A percentile compares a stretch with the other conserved stretches of the same genome.
These are phyloP conservation scores for Saccharum officinarum DNA, from an alignment of 176 grass and related monocot species.

Conservation along the genomic window DNA sequence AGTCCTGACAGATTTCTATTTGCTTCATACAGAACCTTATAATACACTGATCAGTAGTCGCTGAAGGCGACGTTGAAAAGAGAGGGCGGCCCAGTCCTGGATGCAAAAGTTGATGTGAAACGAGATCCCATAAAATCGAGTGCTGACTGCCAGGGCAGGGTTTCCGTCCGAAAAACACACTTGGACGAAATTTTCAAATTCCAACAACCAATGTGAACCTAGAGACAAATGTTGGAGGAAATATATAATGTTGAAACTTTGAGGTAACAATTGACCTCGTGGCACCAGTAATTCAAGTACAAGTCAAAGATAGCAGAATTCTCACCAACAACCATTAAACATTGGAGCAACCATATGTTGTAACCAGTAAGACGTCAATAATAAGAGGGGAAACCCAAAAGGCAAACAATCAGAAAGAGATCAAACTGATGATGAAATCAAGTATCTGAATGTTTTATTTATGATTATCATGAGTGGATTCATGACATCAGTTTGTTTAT, in stretches of 20 bases:
- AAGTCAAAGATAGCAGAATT: constrained; percentile 17
- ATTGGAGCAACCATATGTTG: not conserved
- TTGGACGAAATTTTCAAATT: not conserved
- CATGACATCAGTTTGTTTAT: not conserved
- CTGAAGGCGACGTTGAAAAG: not conserved
- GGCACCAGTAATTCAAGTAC: constrained; percentile 10
- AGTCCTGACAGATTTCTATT: not conserved
- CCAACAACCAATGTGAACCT: constrained; percentile 33
- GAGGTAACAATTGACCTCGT: not conserved
- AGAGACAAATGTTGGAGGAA: not conserved
- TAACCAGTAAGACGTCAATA: not conserved
- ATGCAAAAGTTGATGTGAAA: not conserved
- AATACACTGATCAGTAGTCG: not conserved
- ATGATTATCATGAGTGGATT: not conserved
- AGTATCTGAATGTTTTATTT: not conserved
- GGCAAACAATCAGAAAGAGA: not conserved
- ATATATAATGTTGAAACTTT: constrained; percentile 14
- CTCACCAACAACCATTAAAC: not conserved
- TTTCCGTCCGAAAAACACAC: not conserved
- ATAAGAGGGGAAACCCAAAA: not conserved
- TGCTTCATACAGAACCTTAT: not conserved
- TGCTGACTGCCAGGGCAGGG: not conserved
- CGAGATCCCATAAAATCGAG: not conserved
- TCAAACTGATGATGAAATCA: not conserved
- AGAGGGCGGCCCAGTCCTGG: not conserved